phyloP scores from a whole-genome alignment of 2,329 filamentous ascomycete species.

The Colletotrichum sp. region DNA sequence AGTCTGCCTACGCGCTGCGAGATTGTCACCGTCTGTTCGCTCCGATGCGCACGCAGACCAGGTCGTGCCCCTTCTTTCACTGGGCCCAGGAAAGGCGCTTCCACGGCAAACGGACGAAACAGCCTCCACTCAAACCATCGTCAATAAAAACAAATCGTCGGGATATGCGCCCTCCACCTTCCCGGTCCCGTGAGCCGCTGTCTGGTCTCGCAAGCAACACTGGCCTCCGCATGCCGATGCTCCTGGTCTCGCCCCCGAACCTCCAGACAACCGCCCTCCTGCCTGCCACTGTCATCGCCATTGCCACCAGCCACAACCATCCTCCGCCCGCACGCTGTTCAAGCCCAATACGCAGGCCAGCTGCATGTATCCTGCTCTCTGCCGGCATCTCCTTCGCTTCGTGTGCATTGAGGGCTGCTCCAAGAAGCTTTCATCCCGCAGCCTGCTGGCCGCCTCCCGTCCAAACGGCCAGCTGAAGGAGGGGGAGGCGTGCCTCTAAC shows the following conservation, averaged over 20 bases:
- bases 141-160: neutral
- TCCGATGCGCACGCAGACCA: neutral
- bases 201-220: neutral
- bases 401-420: neutral
- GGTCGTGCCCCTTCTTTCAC: neutral
- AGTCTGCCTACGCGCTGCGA: neutral
- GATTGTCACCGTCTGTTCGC: conserved; percentile 13
- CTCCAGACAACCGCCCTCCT: neutral
- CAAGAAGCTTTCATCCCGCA: neutral
- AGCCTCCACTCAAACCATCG: neutral
- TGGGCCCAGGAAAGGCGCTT: neutral
- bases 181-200: neutral
- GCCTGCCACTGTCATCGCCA: neutral
- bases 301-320: neutral
- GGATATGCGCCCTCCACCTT: neutral
- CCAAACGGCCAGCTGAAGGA: neutral
- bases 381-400: neutral
- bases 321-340: neutral
- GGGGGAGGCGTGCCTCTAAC: neutral
- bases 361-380: neutral
- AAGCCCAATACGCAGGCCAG: neutral
- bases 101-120: neutral
- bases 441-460: neutral
- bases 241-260: neutral
- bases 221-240: neutral